Percentiles rank a stretch among this genome's conserved stretches.
These are phyloP conservation scores for Fusarium sp. DNA, from an alignment of 2,329 filamentous ascomycete species.

Conservation along the genomic window DNA sequence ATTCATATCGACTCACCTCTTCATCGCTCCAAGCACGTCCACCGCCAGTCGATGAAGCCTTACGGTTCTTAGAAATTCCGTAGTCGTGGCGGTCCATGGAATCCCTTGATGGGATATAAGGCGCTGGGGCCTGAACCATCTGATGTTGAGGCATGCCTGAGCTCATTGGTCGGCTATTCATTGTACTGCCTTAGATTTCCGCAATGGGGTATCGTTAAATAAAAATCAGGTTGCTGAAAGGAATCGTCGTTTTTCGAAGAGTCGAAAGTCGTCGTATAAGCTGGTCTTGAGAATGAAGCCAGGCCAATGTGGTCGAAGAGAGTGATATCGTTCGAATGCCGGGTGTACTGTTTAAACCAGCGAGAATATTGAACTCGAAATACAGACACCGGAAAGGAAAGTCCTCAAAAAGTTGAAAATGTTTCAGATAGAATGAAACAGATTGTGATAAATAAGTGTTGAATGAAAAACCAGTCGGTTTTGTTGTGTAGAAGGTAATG, in stretches of 20 bases:
- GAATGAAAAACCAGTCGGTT: conserved; percentile 31
- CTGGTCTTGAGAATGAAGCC: conserved; percentile 14
- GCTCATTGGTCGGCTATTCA: conserved; percentile 37
- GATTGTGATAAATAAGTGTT: conserved; percentile 13
- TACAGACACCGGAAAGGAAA: conserved; percentile 38
- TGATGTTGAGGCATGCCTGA: conserved; percentile 64
- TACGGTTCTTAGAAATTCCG: conserved; percentile 73
- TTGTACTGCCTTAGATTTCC: conserved; percentile 37
- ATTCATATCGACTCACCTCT: conserved; percentile 67
- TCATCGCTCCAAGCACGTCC: conserved; percentile 88
- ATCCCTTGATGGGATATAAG: conserved; percentile 66
- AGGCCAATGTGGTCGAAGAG: conserved; percentile 35
- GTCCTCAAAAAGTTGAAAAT: conserved; percentile 16
- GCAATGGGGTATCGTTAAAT: conserved; percentile 40
- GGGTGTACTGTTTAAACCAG: conserved; percentile 42
- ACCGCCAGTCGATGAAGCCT: conserved; percentile 77
- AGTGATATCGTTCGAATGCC: conserved; percentile 37
- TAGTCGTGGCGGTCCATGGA: conserved; percentile 69
- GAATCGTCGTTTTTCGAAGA: conserved; percentile 34
- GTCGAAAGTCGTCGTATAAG: conserved; percentile 37
- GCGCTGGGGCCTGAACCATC: conserved; percentile 57
- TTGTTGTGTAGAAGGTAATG: conserved; percentile 26
- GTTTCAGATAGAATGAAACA: conserved; percentile 21
- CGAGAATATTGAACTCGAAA: conserved; percentile 46
- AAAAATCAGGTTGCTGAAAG: conserved; percentile 14